These are phyloP conservation scores for Penicillium sp. DNA, from an alignment of 2,329 filamentous ascomycete species.

Conservation along the genomic window DNA sequence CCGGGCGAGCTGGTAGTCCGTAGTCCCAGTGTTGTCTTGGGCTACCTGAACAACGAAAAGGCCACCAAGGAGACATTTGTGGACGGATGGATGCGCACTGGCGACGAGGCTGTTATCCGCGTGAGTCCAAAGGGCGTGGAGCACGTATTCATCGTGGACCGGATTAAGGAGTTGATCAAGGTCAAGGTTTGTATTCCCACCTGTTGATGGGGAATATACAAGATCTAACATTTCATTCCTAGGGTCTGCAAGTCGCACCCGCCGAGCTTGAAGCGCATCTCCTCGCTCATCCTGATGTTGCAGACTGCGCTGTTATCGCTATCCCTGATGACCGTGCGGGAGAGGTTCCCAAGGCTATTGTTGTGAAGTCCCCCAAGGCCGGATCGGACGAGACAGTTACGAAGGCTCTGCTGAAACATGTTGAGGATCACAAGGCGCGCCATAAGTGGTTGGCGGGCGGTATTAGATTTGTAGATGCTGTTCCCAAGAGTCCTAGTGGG, in stretches of 20 bases:
- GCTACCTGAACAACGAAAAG: slow-evolving; percentile 82
- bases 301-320: slow-evolving; percentile 74
- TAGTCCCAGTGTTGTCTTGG: slow-evolving; percentile 70
- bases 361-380: slow-evolving; percentile 56
- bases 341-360: slow-evolving; percentile 61
- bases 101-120: slow-evolving; percentile 73
- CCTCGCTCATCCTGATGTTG: slow-evolving; percentile 68
- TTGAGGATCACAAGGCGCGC: slow-evolving; percentile 58
- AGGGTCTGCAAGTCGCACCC: slow-evolving; percentile 78
- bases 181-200: slow-evolving; percentile 57
- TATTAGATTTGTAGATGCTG: slow-evolving; percentile 54
- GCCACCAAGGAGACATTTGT: slow-evolving; percentile 78
- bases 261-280: slow-evolving; percentile 79
- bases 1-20: slow-evolving; percentile 79
- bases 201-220: neutral
- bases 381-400: slow-evolving; percentile 49
- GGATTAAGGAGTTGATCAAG: slow-evolving; percentile 75
- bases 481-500: slow-evolving; percentile 60
- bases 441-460: slow-evolving; percentile 63
- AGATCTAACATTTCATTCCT: slow-evolving; percentile 14
- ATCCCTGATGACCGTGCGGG: slow-evolving; percentile 61
- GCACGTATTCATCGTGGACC: slow-evolving; percentile 80
- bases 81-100: slow-evolving; percentile 77
- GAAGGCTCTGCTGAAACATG: slow-evolving; percentile 54
- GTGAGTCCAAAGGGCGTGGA: slow-evolving; percentile 64